These are phyloP conservation scores for Castanea mollissima DNA, from an alignment of 306 rosid genomes.

Conservation along the genomic window DNA sequence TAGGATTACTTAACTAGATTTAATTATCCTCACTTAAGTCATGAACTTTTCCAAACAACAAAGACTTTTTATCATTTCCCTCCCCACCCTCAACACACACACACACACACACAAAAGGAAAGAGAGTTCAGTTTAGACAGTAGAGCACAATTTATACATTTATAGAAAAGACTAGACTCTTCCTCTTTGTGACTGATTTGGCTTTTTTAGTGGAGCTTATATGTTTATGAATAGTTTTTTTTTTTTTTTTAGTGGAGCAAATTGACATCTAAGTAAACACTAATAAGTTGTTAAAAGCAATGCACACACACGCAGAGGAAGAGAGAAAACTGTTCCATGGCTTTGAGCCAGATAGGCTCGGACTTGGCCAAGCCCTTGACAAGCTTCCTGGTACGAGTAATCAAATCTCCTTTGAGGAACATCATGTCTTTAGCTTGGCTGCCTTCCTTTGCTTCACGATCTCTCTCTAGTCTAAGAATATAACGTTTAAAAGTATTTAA, in stretches of 20 bases:
- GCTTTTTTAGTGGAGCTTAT: too few species aligned
- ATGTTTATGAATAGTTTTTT: neutral
- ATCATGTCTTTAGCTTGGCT: slow-evolving; percentile 45
- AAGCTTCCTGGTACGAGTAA: slow-evolving; percentile 65
- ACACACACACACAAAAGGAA: neutral
- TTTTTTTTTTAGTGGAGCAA: neutral
- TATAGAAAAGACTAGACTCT: neutral
- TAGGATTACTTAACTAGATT: too few species aligned
- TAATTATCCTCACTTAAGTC: too few species aligned
- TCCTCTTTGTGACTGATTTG: neutral
- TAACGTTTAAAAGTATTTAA: too few species aligned
- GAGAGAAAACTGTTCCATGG: slow-evolving; percentile 68
- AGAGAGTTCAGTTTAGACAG: neutral
- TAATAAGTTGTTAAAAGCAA: neutral
- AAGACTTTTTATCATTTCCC: neutral
- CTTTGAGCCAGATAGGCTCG: slow-evolving; percentile 90
- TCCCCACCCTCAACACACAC: neutral
- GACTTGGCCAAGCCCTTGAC: slow-evolving; percentile 79
- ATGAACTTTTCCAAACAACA: too few species aligned
- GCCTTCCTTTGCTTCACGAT: neutral
- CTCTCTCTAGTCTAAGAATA: too few species aligned
- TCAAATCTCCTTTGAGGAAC: slow-evolving; percentile 72
- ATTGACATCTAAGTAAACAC: neutral
- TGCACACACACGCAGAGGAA: neutral
- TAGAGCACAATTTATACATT: neutral